Evolutionary conservation across 768 basidiomycete species (phyloP).

Genomic region (Pholiota molesta): DNA sequence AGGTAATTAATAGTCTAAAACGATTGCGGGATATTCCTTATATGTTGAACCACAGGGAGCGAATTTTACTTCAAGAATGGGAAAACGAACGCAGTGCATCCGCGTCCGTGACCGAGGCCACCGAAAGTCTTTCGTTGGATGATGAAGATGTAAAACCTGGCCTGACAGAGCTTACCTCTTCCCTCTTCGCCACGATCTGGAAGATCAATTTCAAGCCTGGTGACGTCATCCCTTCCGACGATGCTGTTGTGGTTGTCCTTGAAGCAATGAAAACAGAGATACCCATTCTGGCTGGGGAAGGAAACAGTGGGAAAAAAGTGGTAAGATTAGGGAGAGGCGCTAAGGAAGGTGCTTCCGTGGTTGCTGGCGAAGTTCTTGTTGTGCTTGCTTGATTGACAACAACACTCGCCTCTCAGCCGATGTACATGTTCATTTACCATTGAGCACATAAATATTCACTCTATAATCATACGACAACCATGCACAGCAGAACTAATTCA

Average conservation of each 20-base stretch:
- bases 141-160: background rate
- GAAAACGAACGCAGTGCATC: conserved; percentile 20
- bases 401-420: too few relatives aligned
- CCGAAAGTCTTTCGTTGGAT: background rate
- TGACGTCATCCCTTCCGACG: conserved; percentile 41
- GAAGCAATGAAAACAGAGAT: conserved; percentile 75
- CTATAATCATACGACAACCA: too few relatives aligned
- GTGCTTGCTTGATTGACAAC: conserved; percentile 6
- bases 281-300: conserved; percentile 45
- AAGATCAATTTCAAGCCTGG: conserved; percentile 50
- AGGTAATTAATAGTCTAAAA: conserved; percentile 31
- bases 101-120: conserved; percentile 2
- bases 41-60: conserved; percentile 36
- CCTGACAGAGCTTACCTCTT: conserved; percentile 28
- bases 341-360: conserved; percentile 45
- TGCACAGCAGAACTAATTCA: too few relatives aligned
- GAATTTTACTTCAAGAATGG: conserved; percentile 46
- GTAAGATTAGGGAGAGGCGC: conserved; percentile 41
- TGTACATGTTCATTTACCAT: too few relatives aligned
- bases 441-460: too few relatives aligned
- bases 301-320: conserved; percentile 46
- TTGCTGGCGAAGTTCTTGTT: conserved; percentile 49
- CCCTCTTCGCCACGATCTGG: conserved; percentile 51
- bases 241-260: conserved; percentile 50
- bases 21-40: background rate